phyloP scores from a whole-genome alignment of 208 protist genomes.

The Leishmania lainsoni region DNA sequence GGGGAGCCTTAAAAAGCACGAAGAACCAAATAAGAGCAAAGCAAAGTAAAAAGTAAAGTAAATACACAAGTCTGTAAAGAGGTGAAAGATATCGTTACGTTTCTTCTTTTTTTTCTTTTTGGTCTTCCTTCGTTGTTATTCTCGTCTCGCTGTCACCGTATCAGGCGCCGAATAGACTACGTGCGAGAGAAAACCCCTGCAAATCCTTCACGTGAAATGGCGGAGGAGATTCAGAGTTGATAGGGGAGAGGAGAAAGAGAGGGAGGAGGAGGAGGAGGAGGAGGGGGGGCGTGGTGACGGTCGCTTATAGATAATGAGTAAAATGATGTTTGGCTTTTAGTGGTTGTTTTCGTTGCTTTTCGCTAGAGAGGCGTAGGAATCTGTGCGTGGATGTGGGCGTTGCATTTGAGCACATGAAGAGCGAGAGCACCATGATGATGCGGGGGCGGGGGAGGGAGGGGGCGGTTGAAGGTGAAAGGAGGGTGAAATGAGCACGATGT shows the following conservation, averaged over 20 bases:
- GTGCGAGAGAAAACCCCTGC: not conserved
- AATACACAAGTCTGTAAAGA: constrained; percentile 10
- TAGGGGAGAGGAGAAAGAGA: not conserved
- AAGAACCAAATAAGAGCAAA: not conserved
- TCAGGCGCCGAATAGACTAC: not conserved
- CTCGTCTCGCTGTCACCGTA: not conserved
- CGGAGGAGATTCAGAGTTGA: not conserved
- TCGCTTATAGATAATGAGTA: constrained; percentile 6
- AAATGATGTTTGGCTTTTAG: not conserved
- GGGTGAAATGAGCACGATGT: no score
- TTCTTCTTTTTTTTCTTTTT: not conserved
- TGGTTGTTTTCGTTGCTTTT: constrained; percentile 3
- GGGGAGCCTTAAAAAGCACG: not conserved
- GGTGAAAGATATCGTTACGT: not conserved
- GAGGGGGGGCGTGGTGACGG: no score
- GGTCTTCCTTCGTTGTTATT: not conserved
- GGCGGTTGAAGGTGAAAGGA: no score
- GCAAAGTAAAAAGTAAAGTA: constrained; percentile 21
- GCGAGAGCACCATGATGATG: no score
- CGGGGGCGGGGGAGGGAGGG: no score
- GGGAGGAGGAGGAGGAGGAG: not conserved
- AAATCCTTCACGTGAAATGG: not conserved
- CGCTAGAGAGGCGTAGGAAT: constrained; percentile 1
- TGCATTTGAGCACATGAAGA: no score
- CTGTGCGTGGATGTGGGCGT: not conserved